Base-by-base conservation (phyloP, 2,329 filamentous ascomycete species). In the Kalaharituber pfeilii region DNA sequence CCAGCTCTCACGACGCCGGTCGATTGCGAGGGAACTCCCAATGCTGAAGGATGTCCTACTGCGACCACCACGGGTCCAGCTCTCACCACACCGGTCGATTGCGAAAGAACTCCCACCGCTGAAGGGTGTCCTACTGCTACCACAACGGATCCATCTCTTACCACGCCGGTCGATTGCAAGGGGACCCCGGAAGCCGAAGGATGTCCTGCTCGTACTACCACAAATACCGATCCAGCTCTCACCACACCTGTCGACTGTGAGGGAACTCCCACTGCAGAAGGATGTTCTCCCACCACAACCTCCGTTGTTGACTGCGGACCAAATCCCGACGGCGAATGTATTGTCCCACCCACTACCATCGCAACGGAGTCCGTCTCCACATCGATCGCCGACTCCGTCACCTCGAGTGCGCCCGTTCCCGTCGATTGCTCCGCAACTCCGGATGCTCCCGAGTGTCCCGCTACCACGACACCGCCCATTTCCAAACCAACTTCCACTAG, bases 381-480 rank as follows among this genome's bases (percentile, higher is more conserved):
- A n/a, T n/a, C n/a, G n/a, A n/a, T n/a, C n/a, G n/a, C n/a, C n/a
- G n/a, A n/a, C n/a, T n/a, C n/a, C n/a, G n/a, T n/a, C n/a, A n/a
- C n/a, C n/a, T n/a, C n/a, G n/a, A n/a, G n/a, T n/a, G n/a, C n/a
- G n/a, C n/a, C n/a, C n/a, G n/a, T n/a, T n/a, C n/a, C n/a, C n/a
- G n/a, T n/a, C n/a, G n/a, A n/a, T n/a, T n/a, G n/a, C n/a, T n/a
- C n/a, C 7, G 33, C 13, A 15, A 18, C 8, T 9, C 2, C 15
- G 33, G 7, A 18, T 39, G 8, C 15, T 13, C 33, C 33, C 5
- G 33, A 39, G 7, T 39, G 33, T 8, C 33, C 15, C 15, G 33
- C 5, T 15, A 39, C 71, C 11, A 70, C 72, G 47, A 70, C 68
- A 0, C 65, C 77, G 27, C 33, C 33, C 68, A 22, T 4, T 49